Evolutionary conservation across 2,329 filamentous ascomycete species (phyloP), one percentile per base, ranked within the genome.

Genomic region (Chaetomium sp.): DNA sequence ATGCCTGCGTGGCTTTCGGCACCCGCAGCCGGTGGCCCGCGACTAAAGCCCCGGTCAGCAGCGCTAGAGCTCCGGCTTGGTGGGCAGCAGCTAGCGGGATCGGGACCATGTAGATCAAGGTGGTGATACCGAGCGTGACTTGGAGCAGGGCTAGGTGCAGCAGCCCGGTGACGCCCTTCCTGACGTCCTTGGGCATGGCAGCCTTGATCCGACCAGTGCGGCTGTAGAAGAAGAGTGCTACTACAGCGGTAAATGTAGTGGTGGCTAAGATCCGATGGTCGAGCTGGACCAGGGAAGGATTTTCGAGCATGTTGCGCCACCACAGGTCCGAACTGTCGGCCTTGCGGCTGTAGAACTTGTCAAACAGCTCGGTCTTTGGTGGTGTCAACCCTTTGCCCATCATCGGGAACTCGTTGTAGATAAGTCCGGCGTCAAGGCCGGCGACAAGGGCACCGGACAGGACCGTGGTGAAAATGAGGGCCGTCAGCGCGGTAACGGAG

Each of bases 241-340:
- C 75, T 59, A 97, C 83, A 59, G 87, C 81, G 52, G 83, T 87
- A 71, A 96, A 95, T 1, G 92, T 96, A 12, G 89, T 91, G 47
- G 86, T 89, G 56, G 94, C 95, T 38, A 97, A 79, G 64, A 95
- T 89, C 45, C 95, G 87, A 76, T 99, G 94, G 73, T 99, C 89
- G 45, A 99, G 82, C 74, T 99, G 95, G 2, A 97, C 95, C 33
- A 95, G 82, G 12, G 88, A 91, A 3, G 94, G 95, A 74, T 99
- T 99, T 77, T 97, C 94, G 37, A 97, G 85, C 79, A 95, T 88
- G 74, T 99, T 99, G 67, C 94, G 86, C 94, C 94, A 99, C 84
- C 88, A 91, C 14, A 97, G 77, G 67, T 99, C 95, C 10, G 85
- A 86, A 43, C 81, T 77, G 69, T 96, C 90, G 42, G 86, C 78